Percentiles rank a stretch among this genome's conserved stretches.
phyloP scores from a whole-genome alignment of 371 early-diverging fungal genomes.

The Phascolomyces articulosus region DNA sequence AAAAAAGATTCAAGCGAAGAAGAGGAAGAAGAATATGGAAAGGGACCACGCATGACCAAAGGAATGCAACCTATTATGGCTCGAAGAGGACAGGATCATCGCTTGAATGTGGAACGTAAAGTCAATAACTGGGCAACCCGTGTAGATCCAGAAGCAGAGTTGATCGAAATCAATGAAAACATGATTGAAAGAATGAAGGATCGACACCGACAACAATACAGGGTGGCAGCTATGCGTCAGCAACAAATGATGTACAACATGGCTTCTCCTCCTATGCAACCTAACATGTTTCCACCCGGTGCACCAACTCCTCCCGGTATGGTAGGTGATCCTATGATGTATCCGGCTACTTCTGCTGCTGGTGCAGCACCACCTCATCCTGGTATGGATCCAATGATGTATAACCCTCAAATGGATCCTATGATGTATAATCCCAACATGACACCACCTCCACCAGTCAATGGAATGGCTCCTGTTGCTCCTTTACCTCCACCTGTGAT shows the following conservation, averaged over 20 bases:
- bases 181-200: constrained; percentile 50
- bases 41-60: constrained; percentile 9
- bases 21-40: constrained; percentile 18
- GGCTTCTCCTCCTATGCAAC: not conserved
- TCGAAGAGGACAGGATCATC: constrained; percentile 39
- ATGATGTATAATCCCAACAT: constrained; percentile 1
- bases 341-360: no score
- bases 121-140: constrained; percentile 41
- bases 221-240: constrained; percentile 39
- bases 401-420: constrained; percentile 1
- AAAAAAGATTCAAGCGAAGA: constrained; percentile 13
- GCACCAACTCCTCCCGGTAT: not conserved
- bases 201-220: constrained; percentile 43
- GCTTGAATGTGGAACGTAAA: constrained; percentile 39
- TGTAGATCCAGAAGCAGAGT: constrained; percentile 35
- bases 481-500: not conserved
- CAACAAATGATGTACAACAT: constrained; percentile 19
- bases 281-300: not conserved
- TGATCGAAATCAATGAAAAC: constrained; percentile 31
- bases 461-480: not conserved
- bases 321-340: constrained; percentile 9
- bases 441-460: not conserved
- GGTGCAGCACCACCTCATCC: not conserved
- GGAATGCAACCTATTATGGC: constrained; percentile 46
- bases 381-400: constrained; percentile 5